Percentiles rank a stretch among this genome's conserved stretches.
These are phyloP conservation scores for Claviceps humidiphila DNA, from an alignment of 2,329 filamentous ascomycete genomes.

Conservation along the genomic window DNA sequence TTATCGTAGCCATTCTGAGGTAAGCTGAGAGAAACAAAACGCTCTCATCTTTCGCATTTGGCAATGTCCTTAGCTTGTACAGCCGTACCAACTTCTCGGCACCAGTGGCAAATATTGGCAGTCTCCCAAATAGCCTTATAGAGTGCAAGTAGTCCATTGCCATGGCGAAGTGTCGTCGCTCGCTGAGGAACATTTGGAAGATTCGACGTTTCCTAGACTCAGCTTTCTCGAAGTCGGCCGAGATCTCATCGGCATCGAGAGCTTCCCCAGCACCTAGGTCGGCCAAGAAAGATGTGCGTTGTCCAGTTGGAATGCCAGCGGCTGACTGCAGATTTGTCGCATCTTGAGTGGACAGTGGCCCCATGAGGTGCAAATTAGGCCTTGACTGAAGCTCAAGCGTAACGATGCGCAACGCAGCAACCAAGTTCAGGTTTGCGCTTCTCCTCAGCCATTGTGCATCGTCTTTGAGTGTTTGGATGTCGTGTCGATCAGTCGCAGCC, in stretches of 20 bases:
- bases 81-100: slow-evolving; percentile 16
- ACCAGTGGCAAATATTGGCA: slow-evolving; percentile 21
- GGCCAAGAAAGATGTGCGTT: slow-evolving; percentile 43
- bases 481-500: slow-evolving; percentile 50
- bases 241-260: slow-evolving; percentile 40
- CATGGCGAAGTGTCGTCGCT: slow-evolving; percentile 56
- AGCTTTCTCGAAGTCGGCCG: slow-evolving; percentile 47
- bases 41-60: slow-evolving; percentile 22
- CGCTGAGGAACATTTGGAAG: slow-evolving; percentile 56
- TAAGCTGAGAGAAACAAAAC: slow-evolving; percentile 36
- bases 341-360: slow-evolving; percentile 65
- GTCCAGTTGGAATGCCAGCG: slow-evolving; percentile 48
- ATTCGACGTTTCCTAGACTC: slow-evolving; percentile 53
- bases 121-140: slow-evolving; percentile 28
- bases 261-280: slow-evolving; percentile 33
- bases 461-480: slow-evolving; percentile 67
- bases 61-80: slow-evolving; percentile 16
- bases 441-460: slow-evolving; percentile 80
- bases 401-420: slow-evolving; percentile 67
- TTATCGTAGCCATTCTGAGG: slow-evolving; percentile 31
- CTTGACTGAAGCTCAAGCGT: slow-evolving; percentile 76
- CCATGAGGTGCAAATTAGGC: slow-evolving; percentile 56
- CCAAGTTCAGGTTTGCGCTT: slow-evolving; percentile 63
- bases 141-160: slow-evolving; percentile 43
- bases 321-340: slow-evolving; percentile 62